phyloP scores from a whole-genome alignment of 2,329 filamentous ascomycete species.

The Sclerotinia spermophila region DNA sequence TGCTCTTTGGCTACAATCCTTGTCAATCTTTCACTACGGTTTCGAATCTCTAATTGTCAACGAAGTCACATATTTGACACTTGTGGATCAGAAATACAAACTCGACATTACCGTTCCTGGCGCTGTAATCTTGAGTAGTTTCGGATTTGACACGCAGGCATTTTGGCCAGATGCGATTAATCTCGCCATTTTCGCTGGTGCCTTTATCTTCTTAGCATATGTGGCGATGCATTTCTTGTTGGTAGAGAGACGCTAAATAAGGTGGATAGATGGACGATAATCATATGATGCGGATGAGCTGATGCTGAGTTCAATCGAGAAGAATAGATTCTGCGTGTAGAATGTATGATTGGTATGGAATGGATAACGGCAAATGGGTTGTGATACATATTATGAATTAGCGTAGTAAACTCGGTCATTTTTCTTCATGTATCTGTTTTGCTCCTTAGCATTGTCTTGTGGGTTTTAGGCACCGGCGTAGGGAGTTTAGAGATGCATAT shows the following conservation, averaged over 20 bases:
- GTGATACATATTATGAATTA: conserved; percentile 12
- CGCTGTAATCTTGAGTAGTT: conserved; percentile 87
- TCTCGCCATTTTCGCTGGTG: conserved; percentile 73
- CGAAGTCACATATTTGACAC: conserved; percentile 83
- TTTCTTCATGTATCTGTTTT: neutral
- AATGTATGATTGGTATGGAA: conserved; percentile 1
- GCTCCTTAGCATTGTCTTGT: neutral
- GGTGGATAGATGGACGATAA: neutral
- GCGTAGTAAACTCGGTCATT: neutral
- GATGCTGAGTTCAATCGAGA: neutral
- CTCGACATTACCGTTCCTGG: conserved; percentile 95
- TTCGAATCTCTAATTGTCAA: conserved; percentile 97
- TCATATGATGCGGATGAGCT: neutral
- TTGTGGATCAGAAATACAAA: conserved; percentile 93
- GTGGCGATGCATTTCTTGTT: conserved; percentile 88
- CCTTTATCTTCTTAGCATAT: conserved; percentile 86
- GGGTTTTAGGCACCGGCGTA: neutral
- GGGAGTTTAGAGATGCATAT: neutral
- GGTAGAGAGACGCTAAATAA: conserved; percentile 72
- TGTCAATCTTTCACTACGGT: conserved; percentile 97
- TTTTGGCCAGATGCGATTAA: conserved; percentile 83
- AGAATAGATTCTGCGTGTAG: conserved; percentile 1
- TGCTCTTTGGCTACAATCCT: conserved; percentile 82
- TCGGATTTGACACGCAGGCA: conserved; percentile 86
- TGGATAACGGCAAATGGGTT: neutral